Base-by-base conservation (phyloP, 2,329 filamentous ascomycete genomes). In the Epicoccum sorghinum region DNA sequence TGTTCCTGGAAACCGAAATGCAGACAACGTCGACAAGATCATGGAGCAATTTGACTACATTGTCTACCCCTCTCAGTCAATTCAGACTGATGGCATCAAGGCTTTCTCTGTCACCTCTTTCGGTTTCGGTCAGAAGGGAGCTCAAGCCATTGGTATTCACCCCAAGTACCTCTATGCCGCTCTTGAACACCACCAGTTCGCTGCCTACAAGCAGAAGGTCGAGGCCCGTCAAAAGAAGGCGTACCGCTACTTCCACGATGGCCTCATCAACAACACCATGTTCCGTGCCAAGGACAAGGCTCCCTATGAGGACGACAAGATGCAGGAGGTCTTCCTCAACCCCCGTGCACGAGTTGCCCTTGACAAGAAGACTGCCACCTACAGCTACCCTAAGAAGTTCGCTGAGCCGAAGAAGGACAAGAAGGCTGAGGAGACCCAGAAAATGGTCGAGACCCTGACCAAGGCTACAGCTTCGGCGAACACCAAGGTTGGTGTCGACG, bases 11-110 rank as follows among this genome's bases (percentile, higher is more conserved):
- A 99, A 99, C 81, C 89, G 93, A 70, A 99, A 99, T 68, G 95
- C 95, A 46, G 95, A 99, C 81, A 99, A 99, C 65, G 87, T 99
- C 50, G 95, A 99, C 74, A 86, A 93, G 73, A 83, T 93, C 65
- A 96, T 99, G 90, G 93, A 98, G 83, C 86, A 97, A 75, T 99
- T 95, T 67, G 95, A 99, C 75, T 90, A 96, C 80, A 96, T 99
- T 65, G 91, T 98, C 61, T 99, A 97, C 79, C 95, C 95, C 41
- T 96, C 90, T 79, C 90, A 90, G 68, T 90, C 87, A 76, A 93
- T 99, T 67, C 95, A 99, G 81, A 99, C 95, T 7, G 95, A 99
- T 70, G 95, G 95, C 60, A 84, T 99, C 82, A 99, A 98, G 81
- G 96, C 95, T 12, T 98, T 99, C 84, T 96, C 92, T 1, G 91